phyloP scores from a whole-genome alignment of 2,329 filamentous ascomycete species.

The Epichloe festucae region DNA sequence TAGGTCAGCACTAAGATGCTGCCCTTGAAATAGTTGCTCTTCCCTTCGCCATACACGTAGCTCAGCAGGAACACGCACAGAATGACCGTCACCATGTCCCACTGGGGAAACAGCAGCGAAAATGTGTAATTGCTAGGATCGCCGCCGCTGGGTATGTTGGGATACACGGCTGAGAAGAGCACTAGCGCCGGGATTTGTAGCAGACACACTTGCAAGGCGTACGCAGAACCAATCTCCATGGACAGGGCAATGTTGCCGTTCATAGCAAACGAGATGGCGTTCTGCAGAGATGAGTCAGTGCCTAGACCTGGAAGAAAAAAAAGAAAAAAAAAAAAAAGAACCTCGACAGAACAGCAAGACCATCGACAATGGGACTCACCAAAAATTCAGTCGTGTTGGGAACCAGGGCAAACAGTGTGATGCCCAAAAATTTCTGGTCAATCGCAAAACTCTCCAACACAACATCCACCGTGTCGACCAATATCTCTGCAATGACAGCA shows the following conservation, averaged over 20 bases:
- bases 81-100: conserved; percentile 97
- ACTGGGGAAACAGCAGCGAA: conserved; percentile 89
- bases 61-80: conserved; percentile 91
- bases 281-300: conserved; percentile 36
- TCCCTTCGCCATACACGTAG: conserved; percentile 96
- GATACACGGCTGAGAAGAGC: conserved; percentile 72
- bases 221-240: conserved; percentile 98
- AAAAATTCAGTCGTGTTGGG: conserved; percentile 97
- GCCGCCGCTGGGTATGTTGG: conserved; percentile 24
- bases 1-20: conserved; percentile 90
- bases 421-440: conserved; percentile 93
- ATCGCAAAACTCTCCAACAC: conserved; percentile 82
- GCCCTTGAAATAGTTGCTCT: conserved; percentile 99
- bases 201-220: conserved; percentile 89
- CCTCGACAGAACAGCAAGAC: neutral
- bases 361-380: conserved; percentile 38
- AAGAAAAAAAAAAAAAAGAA: neutral
- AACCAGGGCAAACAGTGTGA: conserved; percentile 90
- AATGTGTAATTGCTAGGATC: conserved; percentile 51
- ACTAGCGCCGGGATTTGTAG: conserved; percentile 90
- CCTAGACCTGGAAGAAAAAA: neutral
- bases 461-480: conserved; percentile 95
- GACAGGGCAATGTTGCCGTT: conserved; percentile 97
- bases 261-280: conserved; percentile 98
- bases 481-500: conserved; percentile 91